Percentiles rank a stretch among this genome's conserved stretches.
phyloP scores from a whole-genome alignment of 2,329 filamentous ascomycete species.

The Fusarium bulbicola region DNA sequence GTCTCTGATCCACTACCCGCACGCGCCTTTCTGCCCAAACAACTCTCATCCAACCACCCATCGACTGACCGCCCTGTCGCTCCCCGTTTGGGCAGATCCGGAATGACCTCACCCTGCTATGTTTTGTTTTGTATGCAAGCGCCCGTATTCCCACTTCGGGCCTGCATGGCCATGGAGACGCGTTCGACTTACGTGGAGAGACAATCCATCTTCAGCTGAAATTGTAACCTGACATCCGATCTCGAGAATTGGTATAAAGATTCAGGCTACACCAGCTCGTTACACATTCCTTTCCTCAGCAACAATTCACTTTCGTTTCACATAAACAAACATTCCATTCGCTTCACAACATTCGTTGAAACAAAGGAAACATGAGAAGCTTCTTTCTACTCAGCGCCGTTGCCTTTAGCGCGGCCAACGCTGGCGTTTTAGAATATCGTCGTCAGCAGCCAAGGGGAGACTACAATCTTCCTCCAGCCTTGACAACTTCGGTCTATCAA shows the following conservation, averaged over 20 bases:
- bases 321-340: constrained; percentile 6
- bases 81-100: constrained; percentile 1
- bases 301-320: constrained; percentile 25
- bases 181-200: background rate
- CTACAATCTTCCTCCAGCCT: constrained; percentile 3
- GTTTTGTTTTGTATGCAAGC: constrained; percentile 23
- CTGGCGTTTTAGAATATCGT: constrained; percentile 17
- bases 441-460: constrained; percentile 1
- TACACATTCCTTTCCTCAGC: background rate
- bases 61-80: constrained; percentile 22
- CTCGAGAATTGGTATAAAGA: constrained; percentile 13
- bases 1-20: background rate
- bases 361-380: constrained; percentile 18
- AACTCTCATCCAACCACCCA: constrained; percentile 14
- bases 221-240: background rate
- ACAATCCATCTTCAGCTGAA: background rate
- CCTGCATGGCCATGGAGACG: background rate
- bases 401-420: constrained; percentile 23
- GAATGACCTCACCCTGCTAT: constrained; percentile 27
- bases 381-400: constrained; percentile 26
- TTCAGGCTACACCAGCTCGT: background rate
- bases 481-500: background rate
- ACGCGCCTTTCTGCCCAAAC: constrained; percentile 13
- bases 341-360: constrained; percentile 28
- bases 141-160: constrained; percentile 18